Evolutionary conservation across 108 stramenopile species (phyloP), one percentile per base, ranked within the genome.

Genomic region (Cafeteria roenbergensis): DNA sequence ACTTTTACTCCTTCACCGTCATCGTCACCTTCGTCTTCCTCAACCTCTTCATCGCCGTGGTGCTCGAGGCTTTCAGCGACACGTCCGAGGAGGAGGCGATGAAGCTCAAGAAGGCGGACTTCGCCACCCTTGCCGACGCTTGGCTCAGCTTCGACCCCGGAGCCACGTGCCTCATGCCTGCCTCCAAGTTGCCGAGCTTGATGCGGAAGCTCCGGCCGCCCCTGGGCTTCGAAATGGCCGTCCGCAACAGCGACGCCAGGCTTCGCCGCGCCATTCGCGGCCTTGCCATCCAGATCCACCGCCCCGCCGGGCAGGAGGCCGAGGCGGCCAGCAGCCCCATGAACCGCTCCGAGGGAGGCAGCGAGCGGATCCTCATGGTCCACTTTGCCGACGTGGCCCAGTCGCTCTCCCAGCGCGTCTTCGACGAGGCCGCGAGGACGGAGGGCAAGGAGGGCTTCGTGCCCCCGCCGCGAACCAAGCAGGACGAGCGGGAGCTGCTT

Each of bases 51-150:
- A 50, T 66, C 0, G 71, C 64, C 33, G 64, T 59, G n/a, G 66
- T 71, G 25, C 25, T 75, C 21, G 74, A 75, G 30, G 36, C 34
- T 25, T 75, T 75, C 34, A 31, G 37, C 8, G 70, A 69, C 20
- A 61, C 29, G 3, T 8, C 12, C 42, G 17, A 53, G 9, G 20
- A 53, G 21, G 24, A 9, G 1, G n/a, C 17, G 17, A 53, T 53
- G 52, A 8, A 22, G 24, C 52, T 53, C 21, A 25, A 2, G 2
- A 22, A 53, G 21, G 52, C 1, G n/a, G 17, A 53, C 2, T 25
- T 53, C 2, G n/a, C 8, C 2, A 8, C 8, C 17, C 24, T 53
- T 22, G 2, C 2, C 17, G 24, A 53, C 9, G n/a, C 24, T 8
- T 53, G 52, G 52, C 2, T 53, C 17, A 9, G 2, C 17, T 53